These are phyloP conservation scores for Mycosphaerella sp. DNA, from an alignment of 2,329 filamentous ascomycete genomes.

Conservation along the genomic window DNA sequence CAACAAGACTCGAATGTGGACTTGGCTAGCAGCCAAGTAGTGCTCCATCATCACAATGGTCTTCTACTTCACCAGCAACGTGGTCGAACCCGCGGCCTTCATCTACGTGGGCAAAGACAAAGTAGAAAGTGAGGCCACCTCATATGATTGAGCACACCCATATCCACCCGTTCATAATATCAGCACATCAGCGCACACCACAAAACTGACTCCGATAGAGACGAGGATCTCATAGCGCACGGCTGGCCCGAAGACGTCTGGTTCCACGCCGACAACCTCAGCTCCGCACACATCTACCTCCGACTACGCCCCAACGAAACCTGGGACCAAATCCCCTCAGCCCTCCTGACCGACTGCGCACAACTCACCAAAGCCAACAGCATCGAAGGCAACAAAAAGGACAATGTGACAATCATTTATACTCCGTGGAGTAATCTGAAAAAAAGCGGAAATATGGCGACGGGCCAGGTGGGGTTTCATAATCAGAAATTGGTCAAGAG, in stretches of 20 bases:
- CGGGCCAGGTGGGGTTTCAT: slow-evolving; percentile 91
- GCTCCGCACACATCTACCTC: slow-evolving; percentile 92
- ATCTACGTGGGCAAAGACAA: slow-evolving; percentile 99
- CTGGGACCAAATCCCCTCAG: slow-evolving; percentile 75
- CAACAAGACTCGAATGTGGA: too few relatives aligned
- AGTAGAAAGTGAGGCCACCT: slow-evolving; percentile 71
- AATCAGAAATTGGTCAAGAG: slow-evolving; percentile 79
- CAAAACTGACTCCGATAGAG: slow-evolving; percentile 46
- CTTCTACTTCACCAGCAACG: slow-evolving; percentile 87
- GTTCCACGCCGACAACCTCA: slow-evolving; percentile 98
- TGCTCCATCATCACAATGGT: slow-evolving; percentile 57
- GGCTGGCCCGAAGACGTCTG: slow-evolving; percentile 96
- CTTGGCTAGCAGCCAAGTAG: neutral
- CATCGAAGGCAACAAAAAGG: slow-evolving; percentile 99
- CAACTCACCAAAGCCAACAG: slow-evolving; percentile 98
- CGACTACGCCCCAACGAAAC: slow-evolving; percentile 66
- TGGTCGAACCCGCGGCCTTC: slow-evolving; percentile 72
- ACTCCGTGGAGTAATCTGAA: slow-evolving; percentile 95
- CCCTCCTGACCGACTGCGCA: slow-evolving; percentile 78
- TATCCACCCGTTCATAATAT: too few relatives aligned
- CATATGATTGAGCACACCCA: neutral
- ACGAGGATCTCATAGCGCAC: slow-evolving; percentile 92
- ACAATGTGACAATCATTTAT: slow-evolving; percentile 94
- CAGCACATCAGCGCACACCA: neutral
- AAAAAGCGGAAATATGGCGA: slow-evolving; percentile 93